phyloP scores from a whole-genome alignment of 441 rosid genomes.

The Hura crepitans region DNA sequence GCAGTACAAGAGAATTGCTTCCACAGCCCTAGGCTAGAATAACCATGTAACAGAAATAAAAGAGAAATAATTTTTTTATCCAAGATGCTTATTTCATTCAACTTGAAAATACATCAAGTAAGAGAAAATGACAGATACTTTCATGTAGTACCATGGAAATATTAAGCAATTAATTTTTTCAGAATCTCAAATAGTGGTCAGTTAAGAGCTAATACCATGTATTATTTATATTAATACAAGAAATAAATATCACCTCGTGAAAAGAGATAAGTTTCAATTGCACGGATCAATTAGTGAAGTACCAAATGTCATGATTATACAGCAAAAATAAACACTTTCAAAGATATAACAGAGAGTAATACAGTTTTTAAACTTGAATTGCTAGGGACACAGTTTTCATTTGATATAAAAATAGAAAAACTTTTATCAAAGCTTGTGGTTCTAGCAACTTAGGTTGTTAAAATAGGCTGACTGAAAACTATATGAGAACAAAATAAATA shows the following conservation, averaged over 20 bases:
- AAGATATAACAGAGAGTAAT: neutral
- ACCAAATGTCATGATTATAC: neutral
- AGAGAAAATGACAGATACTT: neutral
- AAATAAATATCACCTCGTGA: neutral
- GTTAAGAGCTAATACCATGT: neutral
- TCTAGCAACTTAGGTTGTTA: neutral
- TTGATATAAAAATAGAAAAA: neutral
- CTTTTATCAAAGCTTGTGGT: neutral
- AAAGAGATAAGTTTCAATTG: neutral
- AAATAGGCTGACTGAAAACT: neutral
- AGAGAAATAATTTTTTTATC: neutral
- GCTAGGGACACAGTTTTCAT: neutral
- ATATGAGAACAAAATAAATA: neutral
- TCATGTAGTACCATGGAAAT: conserved; percentile 1
- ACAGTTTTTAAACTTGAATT: neutral
- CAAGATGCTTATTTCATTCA: neutral
- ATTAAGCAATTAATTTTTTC: conserved; percentile 1
- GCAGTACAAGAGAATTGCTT: neutral
- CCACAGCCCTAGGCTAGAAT: neutral
- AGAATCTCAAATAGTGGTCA: neutral
- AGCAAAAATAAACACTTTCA: neutral
- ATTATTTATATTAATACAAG: neutral
- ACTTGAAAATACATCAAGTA: neutral
- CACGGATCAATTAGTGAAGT: neutral
- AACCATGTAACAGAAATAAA: neutral